Evolutionary conservation across 768 basidiomycete genomes (phyloP).

Genomic region (Mycena galopus): DNA sequence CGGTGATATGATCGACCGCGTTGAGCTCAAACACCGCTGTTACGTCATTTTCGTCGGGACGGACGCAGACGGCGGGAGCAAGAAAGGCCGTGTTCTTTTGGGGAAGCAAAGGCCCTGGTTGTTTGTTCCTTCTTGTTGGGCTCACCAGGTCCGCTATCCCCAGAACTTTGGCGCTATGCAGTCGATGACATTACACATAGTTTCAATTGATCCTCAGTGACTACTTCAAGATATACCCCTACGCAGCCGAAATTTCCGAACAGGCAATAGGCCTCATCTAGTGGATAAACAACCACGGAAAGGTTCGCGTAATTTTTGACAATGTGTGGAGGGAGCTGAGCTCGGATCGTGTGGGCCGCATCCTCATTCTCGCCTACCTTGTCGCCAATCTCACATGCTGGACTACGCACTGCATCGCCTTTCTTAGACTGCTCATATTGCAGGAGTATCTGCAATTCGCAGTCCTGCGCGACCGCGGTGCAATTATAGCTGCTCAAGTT

Average conservation of each 20-base stretch:
- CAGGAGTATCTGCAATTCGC: background rate
- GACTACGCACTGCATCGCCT: background rate
- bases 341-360: background rate
- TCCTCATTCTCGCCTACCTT: background rate
- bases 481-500: slow-evolving; percentile 19
- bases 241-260: background rate
- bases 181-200: background rate
- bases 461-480: slow-evolving; percentile 7
- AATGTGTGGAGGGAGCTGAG: background rate
- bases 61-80: background rate
- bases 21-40: background rate
- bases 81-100: background rate
- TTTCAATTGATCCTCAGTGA: background rate
- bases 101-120: background rate
- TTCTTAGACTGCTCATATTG: background rate
- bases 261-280: background rate
- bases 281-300: background rate
- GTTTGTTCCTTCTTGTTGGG: background rate
- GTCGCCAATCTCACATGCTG: background rate
- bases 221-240: background rate
- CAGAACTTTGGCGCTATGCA: too few relatives aligned
- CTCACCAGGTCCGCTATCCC: background rate
- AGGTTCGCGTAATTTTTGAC: background rate
- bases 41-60: background rate
- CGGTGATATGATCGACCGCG: background rate